phyloP scores from a whole-genome alignment of 1,284 basidiomycete species.

The Trametes versicolor region DNA sequence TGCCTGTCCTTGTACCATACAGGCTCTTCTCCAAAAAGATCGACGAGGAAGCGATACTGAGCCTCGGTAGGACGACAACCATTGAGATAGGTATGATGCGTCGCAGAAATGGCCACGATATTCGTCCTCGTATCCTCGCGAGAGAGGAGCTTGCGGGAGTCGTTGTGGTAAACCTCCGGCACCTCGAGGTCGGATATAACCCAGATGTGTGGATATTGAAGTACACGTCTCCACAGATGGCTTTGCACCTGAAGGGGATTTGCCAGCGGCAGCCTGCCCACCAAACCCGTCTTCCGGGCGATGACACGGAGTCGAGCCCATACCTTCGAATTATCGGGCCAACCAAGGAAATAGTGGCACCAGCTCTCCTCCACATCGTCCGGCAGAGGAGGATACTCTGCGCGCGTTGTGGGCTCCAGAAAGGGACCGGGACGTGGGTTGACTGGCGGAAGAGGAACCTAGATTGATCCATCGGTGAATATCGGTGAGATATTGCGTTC shows the following conservation, averaged over 20 bases:
- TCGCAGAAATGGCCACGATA: neutral
- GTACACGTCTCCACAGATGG: neutral
- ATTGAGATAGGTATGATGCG: neutral
- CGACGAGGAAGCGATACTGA: constrained; percentile 7
- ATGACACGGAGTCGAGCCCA: neutral
- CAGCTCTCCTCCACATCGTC: neutral
- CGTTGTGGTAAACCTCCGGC: neutral
- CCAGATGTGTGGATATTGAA: neutral
- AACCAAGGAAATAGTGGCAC: neutral
- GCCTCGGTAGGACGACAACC: neutral
- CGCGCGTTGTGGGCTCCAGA: neutral
- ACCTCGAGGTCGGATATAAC: neutral
- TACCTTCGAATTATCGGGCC: neutral
- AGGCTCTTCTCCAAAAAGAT: neutral
- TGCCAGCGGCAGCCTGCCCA: too few relatives aligned
- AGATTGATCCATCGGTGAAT: neutral
- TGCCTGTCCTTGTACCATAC: constrained; percentile 12
- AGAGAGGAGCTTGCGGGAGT: neutral
- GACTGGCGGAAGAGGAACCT: neutral
- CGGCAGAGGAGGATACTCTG: constrained; percentile 4
- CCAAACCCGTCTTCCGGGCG: too few relatives aligned
- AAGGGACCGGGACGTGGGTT: neutral
- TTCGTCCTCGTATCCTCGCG: neutral
- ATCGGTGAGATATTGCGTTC: too few relatives aligned
- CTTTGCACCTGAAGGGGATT: neutral